These are phyloP conservation scores for Golovinomyces cichoracearum DNA, from an alignment of 2,329 filamentous ascomycete genomes.

Conservation along the genomic window DNA sequence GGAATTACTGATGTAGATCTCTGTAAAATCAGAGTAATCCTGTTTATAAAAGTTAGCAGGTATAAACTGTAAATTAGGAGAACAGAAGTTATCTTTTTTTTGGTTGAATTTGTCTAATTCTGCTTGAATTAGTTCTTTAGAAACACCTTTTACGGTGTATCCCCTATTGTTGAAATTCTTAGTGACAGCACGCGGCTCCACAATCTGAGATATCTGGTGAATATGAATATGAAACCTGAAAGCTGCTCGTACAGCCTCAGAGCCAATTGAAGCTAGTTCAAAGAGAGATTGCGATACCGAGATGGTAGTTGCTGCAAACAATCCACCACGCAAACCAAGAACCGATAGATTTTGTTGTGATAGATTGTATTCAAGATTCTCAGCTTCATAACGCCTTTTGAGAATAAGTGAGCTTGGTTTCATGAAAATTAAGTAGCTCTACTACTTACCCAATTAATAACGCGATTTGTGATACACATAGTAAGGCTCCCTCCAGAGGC, in stretches of 20 bases:
- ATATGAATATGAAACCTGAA: slow-evolving; percentile 22
- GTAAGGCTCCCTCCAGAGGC: slow-evolving; percentile 19
- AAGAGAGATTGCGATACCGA: slow-evolving; percentile 35
- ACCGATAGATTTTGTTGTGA: neutral
- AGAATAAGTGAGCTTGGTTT: neutral
- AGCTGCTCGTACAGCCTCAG: slow-evolving; percentile 37
- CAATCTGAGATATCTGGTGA: slow-evolving; percentile 7
- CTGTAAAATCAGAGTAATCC: slow-evolving; percentile 1
- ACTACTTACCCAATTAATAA: slow-evolving; percentile 20
- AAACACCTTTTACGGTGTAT: slow-evolving; percentile 1
- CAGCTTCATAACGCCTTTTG: neutral
- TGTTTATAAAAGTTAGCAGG: neutral
- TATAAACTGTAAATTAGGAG: no score
- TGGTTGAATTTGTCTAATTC: slow-evolving; percentile 2
- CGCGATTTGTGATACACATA: slow-evolving; percentile 19
- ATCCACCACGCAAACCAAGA: slow-evolving; percentile 25
- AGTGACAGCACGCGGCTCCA: neutral
- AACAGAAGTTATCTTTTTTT: no score
- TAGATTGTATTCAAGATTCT: slow-evolving; percentile 1
- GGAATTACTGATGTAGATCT: slow-evolving; percentile 1
- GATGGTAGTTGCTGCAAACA: slow-evolving; percentile 43
- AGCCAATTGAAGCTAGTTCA: slow-evolving; percentile 33
- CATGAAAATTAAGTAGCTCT: neutral
- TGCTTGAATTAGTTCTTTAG: neutral
- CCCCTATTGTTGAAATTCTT: neutral